These are phyloP conservation scores for Sphaerulina musiva DNA, from an alignment of 2,329 filamentous ascomycete species.

Conservation along the genomic window DNA sequence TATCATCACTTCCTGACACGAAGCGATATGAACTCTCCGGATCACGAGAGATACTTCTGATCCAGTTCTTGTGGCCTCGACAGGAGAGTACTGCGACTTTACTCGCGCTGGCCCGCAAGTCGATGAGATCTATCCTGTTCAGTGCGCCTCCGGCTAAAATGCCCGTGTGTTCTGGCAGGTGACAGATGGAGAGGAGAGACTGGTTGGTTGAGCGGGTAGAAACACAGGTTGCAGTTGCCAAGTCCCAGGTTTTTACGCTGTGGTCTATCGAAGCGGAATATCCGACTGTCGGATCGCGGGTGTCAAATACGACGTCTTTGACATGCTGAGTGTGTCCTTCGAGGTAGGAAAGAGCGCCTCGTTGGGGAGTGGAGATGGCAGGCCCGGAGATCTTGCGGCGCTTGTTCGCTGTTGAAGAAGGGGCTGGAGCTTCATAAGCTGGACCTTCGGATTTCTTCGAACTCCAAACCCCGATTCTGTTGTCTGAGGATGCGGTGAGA, in stretches of 20 bases:
- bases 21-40: constrained; percentile 65
- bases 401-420: constrained; percentile 54
- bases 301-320: constrained; percentile 77
- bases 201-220: constrained; percentile 78
- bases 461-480: constrained; percentile 82
- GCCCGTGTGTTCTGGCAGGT: constrained; percentile 60
- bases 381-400: constrained; percentile 58
- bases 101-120: constrained; percentile 72
- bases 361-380: constrained; percentile 53
- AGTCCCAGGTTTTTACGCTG: constrained; percentile 81
- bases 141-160: constrained; percentile 73
- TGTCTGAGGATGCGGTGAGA: constrained; percentile 78
- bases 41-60: constrained; percentile 53
- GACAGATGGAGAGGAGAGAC: constrained; percentile 70
- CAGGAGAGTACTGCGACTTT: constrained; percentile 83
- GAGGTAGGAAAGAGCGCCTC: constrained; percentile 71
- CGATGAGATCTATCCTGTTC: constrained; percentile 84
- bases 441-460: constrained; percentile 67
- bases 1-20: constrained; percentile 84
- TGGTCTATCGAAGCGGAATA: constrained; percentile 92
- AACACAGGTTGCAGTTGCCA: constrained; percentile 71
- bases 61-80: constrained; percentile 74
- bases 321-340: constrained; percentile 66
- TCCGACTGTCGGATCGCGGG: constrained; percentile 74
- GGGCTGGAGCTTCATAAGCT: constrained; percentile 62